These are phyloP conservation scores for Zygosaccharomyces kombuchaensis DNA, from an alignment of 805 yeast genomes.

Conservation along the genomic window DNA sequence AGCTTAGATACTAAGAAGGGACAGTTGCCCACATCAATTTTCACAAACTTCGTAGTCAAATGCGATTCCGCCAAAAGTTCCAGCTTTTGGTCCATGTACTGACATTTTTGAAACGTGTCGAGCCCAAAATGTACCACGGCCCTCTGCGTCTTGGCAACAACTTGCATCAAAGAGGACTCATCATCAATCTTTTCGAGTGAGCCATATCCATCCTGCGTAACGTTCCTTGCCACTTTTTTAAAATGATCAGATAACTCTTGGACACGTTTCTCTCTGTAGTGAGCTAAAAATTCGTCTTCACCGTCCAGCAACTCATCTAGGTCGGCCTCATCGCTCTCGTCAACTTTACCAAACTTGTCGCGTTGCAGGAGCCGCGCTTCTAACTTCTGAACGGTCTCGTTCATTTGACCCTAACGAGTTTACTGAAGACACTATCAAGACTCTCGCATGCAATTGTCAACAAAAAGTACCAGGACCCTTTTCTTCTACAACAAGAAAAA, in stretches of 20 bases:
- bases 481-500: not conserved
- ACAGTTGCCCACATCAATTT: conserved; percentile 57
- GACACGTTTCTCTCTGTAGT: conserved; percentile 60
- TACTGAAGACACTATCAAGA: not conserved
- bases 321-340: conserved; percentile 21
- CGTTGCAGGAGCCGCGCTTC: conserved; percentile 4
- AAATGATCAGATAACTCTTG: conserved; percentile 48
- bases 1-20: conserved; percentile 69
- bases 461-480: not conserved
- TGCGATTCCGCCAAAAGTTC: conserved; percentile 52
- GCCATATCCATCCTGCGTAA: conserved; percentile 43
- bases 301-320: conserved; percentile 44
- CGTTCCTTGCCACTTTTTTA: conserved; percentile 35
- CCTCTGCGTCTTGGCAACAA: conserved; percentile 40
- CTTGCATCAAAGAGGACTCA: conserved; percentile 56
- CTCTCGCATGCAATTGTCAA: not conserved
- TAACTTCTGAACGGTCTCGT: conserved; percentile 4
- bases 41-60: conserved; percentile 47
- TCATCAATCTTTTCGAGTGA: conserved; percentile 38
- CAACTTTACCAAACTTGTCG: not conserved
- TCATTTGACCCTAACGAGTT: not conserved
- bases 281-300: conserved; percentile 46
- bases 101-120: conserved; percentile 57
- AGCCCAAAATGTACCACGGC: conserved; percentile 63
- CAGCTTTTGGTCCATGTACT: conserved; percentile 48